A percentile compares a stretch with the other conserved stretches of the same genome.
phyloP scores from a whole-genome alignment of 352 stramenopile genomes.

The Phytophthora tubulina region DNA sequence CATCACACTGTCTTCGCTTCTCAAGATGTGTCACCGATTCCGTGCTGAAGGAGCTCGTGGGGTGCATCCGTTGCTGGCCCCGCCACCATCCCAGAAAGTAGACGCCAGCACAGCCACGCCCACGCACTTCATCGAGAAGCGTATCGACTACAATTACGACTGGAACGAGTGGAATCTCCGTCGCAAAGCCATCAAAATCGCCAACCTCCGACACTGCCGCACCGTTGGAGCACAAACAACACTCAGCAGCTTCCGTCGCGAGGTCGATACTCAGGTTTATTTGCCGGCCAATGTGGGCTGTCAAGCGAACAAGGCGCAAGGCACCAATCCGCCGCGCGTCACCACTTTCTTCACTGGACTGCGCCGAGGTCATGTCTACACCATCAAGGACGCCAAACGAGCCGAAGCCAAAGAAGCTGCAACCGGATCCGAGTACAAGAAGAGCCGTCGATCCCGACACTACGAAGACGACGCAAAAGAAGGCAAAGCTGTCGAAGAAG shows the following conservation, averaged over 20 bases:
- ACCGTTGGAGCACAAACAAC: conserved; percentile 92
- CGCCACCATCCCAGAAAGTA: conserved; percentile 66
- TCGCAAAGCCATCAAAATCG: conserved; percentile 90
- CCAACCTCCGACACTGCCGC: conserved; percentile 92
- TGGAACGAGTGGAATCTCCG: conserved; percentile 96
- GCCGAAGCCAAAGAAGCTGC: conserved; percentile 33
- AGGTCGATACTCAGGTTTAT: conserved; percentile 92
- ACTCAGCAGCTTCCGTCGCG: conserved; percentile 89
- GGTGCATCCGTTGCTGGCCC: conserved; percentile 72
- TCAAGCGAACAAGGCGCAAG: conserved; percentile 85
- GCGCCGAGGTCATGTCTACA: conserved; percentile 50
- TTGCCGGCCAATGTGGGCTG: conserved; percentile 62
- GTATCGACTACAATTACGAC: conserved; percentile 93
- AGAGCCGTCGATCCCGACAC: conserved; percentile 33
- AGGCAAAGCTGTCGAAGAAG: conserved; percentile 27
- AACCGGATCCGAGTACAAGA: conserved; percentile 33
- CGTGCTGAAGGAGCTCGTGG: conserved; percentile 42
- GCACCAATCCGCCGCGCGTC: conserved; percentile 86
- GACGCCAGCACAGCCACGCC: conserved; percentile 92
- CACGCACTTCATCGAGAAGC: conserved; percentile 93
- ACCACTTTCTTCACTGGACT: conserved; percentile 85
- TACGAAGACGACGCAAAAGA: conserved; percentile 46
- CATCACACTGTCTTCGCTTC: conserved; percentile 73
- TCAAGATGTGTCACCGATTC: conserved; percentile 69
- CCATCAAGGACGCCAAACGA: conserved; percentile 45